Evolutionary conservation across 148 eudicot genomes (phyloP), one percentile per base, ranked within the genome.

Genomic region (Chenopodium quinoa): DNA sequence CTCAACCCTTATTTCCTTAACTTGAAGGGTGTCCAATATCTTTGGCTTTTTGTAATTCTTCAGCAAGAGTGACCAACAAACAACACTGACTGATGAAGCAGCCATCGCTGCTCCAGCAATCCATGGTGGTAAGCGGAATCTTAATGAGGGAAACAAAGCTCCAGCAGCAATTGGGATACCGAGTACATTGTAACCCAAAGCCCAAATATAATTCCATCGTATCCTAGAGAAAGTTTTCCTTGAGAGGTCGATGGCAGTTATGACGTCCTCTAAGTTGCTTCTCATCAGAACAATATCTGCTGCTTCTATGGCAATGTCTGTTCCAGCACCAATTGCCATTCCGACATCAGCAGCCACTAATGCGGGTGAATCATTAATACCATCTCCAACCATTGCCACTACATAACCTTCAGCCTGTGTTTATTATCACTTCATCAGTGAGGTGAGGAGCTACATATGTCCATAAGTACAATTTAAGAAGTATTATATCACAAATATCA

Each of bases 81-180:
- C 99, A n/a, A 97, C 98, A 65, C 98, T 97, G 4, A 97, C 97
- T 0, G 98, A 97, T 23, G 99, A 97, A 44, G 99, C 99, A 6
- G 99, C 99, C 99, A 97, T 97, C 8, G 99, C 99, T 37, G 94
- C 99, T 73, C 99, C 99, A 0, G 99, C 99, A 56, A 97, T 63
- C 99, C 99, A 97, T 67, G 99, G 99, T 0, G 97, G 99, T 64
- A 97, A 84, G 23, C 97, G 91, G 44, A 94, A 92, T 68, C 94
- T 83, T 10, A 91, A 87, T 9, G 83, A 86, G 13, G 98, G 97
- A 88, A 89, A 97, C 75, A 97, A 88, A 14, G 66, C 84, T 12
- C 99, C 99, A 0, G 98, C 95, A 66, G 99, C 99, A 22, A 97
- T 88, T 2, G 99, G 99, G 60, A 97, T 94, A 14, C 95, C 93